These are phyloP conservation scores for Aristolochia fimbriata DNA, from an alignment of 164 flowering plant genomes.

Conservation along the genomic window DNA sequence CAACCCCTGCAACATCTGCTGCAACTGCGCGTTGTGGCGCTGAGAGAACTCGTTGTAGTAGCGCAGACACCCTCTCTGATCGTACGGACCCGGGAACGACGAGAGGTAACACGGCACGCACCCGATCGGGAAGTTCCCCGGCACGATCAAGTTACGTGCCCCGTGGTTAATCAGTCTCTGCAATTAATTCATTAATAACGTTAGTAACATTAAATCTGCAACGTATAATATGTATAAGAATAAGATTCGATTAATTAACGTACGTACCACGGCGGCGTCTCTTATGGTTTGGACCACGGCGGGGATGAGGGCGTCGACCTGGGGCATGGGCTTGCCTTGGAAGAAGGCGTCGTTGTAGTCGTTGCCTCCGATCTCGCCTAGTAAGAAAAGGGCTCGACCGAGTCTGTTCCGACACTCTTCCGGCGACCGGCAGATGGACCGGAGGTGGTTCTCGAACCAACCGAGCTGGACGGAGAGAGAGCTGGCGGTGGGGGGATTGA, in stretches of 20 bases:
- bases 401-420: background rate
- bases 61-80: background rate
- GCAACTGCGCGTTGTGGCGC: background rate
- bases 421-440: background rate
- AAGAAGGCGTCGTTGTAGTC: slow-evolving; percentile 1
- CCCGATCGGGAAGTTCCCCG: background rate
- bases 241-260: too few species aligned
- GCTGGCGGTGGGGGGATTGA: background rate
- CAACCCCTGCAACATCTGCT: background rate
- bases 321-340: too few species aligned
- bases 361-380: slow-evolving; percentile 6
- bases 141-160: background rate
- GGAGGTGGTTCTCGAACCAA: background rate
- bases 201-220: too few species aligned
- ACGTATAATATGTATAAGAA: too few species aligned
- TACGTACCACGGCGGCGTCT: background rate
- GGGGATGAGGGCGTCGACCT: background rate
- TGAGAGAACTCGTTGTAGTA: background rate
- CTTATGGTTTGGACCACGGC: background rate
- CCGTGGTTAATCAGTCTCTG: background rate
- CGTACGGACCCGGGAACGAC: background rate
- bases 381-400: background rate
- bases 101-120: background rate
- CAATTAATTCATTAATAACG: too few species aligned
- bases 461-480: background rate